Percentiles rank a stretch among this genome's conserved stretches.
phyloP scores from a whole-genome alignment of 1,139 yeast species.

The Hansenula anomala region DNA sequence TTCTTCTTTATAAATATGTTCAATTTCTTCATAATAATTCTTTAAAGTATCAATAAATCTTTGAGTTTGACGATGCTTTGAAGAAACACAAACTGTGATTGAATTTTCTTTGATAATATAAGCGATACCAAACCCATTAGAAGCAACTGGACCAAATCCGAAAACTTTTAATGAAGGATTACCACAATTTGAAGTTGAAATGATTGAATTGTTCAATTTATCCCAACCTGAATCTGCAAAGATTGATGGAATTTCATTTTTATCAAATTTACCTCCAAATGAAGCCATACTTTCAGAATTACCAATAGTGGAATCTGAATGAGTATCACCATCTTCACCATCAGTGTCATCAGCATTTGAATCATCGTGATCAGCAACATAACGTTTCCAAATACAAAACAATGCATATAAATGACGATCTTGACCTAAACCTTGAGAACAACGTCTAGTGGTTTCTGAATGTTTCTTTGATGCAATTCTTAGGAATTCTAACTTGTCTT shows the following conservation, averaged over 20 bases:
- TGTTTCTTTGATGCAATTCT: slow-evolving; percentile 70
- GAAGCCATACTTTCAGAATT: slow-evolving; percentile 10
- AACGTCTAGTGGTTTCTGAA: slow-evolving; percentile 58
- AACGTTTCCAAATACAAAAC: slow-evolving; percentile 84
- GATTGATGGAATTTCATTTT: slow-evolving; percentile 47
- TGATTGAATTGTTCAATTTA: slow-evolving; percentile 57
- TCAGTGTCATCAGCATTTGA: slow-evolving; percentile 6
- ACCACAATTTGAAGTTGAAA: slow-evolving; percentile 71
- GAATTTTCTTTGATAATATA: slow-evolving; percentile 85
- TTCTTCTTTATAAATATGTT: slow-evolving; percentile 45
- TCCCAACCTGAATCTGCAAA: slow-evolving; percentile 82
- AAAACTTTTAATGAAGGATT: slow-evolving; percentile 82
- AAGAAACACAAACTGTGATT: slow-evolving; percentile 79
- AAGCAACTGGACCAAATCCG: slow-evolving; percentile 90
- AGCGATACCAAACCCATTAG: slow-evolving; percentile 90
- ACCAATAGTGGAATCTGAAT: slow-evolving; percentile 29
- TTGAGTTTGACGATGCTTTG: slow-evolving; percentile 86
- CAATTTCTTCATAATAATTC: slow-evolving; percentile 62
- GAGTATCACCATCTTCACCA: slow-evolving; percentile 18
- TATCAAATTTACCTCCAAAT: slow-evolving; percentile 6
- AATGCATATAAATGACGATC: slow-evolving; percentile 88
- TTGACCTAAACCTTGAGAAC: slow-evolving; percentile 78
- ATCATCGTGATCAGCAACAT: slow-evolving; percentile 40
- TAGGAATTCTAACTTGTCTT: slow-evolving; percentile 56
- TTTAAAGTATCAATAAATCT: slow-evolving; percentile 75